Conservation (phyloP, 169 alveolate species). For the Eimeria maxima region DNA sequence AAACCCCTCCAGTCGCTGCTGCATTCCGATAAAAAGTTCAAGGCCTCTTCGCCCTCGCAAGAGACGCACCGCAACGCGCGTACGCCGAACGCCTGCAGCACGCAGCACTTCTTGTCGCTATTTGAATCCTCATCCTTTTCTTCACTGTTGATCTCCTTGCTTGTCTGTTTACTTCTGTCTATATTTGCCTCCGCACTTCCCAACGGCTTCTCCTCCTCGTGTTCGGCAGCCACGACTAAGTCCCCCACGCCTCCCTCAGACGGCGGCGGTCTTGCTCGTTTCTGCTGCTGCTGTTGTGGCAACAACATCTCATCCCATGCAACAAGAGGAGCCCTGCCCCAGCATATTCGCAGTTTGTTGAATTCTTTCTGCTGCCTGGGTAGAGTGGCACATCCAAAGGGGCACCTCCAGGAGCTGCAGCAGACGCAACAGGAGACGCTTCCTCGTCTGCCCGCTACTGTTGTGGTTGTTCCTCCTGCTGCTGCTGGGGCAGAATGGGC, state of each 20-base stretch:
- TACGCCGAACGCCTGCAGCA: conserved; percentile 40
- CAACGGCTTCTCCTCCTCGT: background rate
- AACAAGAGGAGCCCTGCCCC: conserved; percentile 70
- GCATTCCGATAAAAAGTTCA: conserved; percentile 11
- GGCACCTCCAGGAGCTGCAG: conserved; percentile 67
- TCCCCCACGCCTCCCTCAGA: conserved; percentile 1
- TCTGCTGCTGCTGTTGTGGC: conserved; percentile 70
- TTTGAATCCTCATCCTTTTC: background rate
- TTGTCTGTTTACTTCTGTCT: background rate
- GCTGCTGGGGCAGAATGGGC: conserved; percentile 17
- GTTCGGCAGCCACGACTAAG: background rate
- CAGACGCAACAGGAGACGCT: conserved; percentile 39
- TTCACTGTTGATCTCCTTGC: background rate
- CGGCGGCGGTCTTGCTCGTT: conserved; percentile 14
- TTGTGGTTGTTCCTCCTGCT: background rate
- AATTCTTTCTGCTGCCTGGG: conserved; percentile 18
- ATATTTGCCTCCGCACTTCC: background rate
- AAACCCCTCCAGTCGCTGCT: conserved; percentile 43
- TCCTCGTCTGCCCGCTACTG: background rate
- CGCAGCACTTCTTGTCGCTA: conserved; percentile 45
- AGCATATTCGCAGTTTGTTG: conserved; percentile 20
- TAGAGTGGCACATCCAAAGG: conserved; percentile 12
- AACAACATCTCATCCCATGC: background rate
- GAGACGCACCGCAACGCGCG: conserved; percentile 31
- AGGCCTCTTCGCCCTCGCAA: conserved; percentile 57